Evolutionary conservation across 1,139 yeast genomes (phyloP), one percentile per base, ranked within the genome.

Genomic region (Dujonia santamariae): DNA sequence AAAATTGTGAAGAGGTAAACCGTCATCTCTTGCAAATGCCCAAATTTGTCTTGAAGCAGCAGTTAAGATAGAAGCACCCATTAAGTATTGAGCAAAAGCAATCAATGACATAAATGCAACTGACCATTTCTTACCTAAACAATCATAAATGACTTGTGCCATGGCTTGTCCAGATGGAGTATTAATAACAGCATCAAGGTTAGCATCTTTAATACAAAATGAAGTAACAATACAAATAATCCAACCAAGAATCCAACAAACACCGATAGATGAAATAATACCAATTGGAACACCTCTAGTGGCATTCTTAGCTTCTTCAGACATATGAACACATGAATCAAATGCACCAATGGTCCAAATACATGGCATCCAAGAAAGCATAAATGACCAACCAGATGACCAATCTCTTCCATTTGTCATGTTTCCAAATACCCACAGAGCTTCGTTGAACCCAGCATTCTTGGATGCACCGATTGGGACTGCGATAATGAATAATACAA

Each of bases 301-400:
- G 9, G 90, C 86, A 48, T 79, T 75, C 28, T 66, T 63, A 18
- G 85, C 84, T 51, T 83, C 90, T 54, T 83, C 92, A 19, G 80
- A 69, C 73, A 80, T 75, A 54, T 82, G 90, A 32, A 81, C 78
- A 45, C 83, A 79, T 4, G 84, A 75, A 52, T 82, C 90, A 50
- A 80, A 81, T 0, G 85, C 80, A 42, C 80, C 80, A 46, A 77
- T 76, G 12, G 80, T 74, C 83, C 83, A 77, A 34, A 75, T 74
- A 1, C 84, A 80, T 2, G 85, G 79, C 70, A 80, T 71, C 72
- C 82, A 73, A 13, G 80, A 67, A 32, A 75, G 55, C 45, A 75
- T 55, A 51, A 75, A 78, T 31, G 78, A 71, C 84, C 85, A 82
- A n/a, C 87, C 88, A 14, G 61, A 54, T 11, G 75, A 65, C 83